Conservation (phyloP, 106 monocot genomes). For the Phalaenopsis aphrodite region DNA sequence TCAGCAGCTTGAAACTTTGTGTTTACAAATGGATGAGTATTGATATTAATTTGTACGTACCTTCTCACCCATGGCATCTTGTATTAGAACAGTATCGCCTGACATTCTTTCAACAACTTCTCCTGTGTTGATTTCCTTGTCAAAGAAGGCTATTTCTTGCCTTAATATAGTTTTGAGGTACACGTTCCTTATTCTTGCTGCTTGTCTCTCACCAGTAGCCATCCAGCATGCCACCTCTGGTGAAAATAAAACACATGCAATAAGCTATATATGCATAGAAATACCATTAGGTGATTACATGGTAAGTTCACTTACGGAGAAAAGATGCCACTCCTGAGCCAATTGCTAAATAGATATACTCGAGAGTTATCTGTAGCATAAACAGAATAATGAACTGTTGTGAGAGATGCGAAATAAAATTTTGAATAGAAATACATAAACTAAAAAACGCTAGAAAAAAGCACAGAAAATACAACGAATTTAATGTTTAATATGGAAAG, state of each 20-base stretch:
- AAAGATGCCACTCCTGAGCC: conserved; percentile 47
- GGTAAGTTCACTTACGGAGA: conserved; percentile 29
- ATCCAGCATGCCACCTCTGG: conserved; percentile 21
- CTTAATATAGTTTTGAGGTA: conserved; percentile 6
- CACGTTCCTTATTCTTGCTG: conserved; percentile 8
- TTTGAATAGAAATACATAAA: no score
- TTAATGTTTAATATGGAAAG: no score
- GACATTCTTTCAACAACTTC: conserved; percentile 15
- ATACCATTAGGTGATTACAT: neutral
- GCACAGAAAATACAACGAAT: no score
- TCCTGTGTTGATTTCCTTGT: conserved; percentile 11
- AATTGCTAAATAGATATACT: conserved; percentile 28
- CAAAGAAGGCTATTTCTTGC: conserved; percentile 7
- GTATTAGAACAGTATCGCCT: conserved; percentile 11
- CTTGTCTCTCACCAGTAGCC: conserved; percentile 7
- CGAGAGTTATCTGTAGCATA: neutral
- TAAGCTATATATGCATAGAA: neutral
- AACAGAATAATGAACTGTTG: no score
- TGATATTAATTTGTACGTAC: conserved; percentile 4
- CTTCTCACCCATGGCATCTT: conserved; percentile 60
- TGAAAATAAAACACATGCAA: neutral
- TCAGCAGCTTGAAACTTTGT: neutral
- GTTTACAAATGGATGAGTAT: neutral
- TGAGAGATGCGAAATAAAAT: no score
- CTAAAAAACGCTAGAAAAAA: no score